Evolutionary conservation across 176 grass and related monocot species (phyloP).

Genomic region (Thalia dealbata): DNA sequence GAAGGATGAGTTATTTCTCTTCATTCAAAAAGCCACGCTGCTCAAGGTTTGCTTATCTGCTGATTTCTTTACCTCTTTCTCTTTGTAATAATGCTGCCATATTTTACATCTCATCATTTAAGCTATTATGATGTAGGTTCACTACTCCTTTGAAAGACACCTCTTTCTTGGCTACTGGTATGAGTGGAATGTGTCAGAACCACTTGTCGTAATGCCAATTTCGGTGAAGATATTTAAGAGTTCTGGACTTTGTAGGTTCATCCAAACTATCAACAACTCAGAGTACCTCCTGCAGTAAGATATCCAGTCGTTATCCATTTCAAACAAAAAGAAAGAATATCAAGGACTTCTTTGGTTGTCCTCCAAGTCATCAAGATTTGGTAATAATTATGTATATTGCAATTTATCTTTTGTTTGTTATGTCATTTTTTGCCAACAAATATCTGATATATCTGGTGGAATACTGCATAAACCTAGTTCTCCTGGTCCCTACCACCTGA

Average conservation of each 20-base stretch:
- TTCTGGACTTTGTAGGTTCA: slow-evolving; percentile 40
- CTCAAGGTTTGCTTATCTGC: slow-evolving; percentile 55
- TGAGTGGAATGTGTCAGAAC: slow-evolving; percentile 18
- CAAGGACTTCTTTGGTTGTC: slow-evolving; percentile 58
- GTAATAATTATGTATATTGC: slow-evolving; percentile 20
- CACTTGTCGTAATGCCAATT: slow-evolving; percentile 3
- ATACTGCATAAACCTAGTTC: slow-evolving; percentile 26
- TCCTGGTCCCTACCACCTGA: slow-evolving; percentile 39
- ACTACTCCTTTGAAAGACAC: slow-evolving; percentile 54
- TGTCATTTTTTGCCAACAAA: background rate
- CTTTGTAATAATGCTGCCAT: slow-evolving; percentile 33
- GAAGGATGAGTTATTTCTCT: slow-evolving; percentile 54
- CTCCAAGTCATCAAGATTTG: slow-evolving; percentile 35
- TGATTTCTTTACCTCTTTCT: slow-evolving; percentile 26
- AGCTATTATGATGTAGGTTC: slow-evolving; percentile 54
- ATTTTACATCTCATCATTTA: background rate
- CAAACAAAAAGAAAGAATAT: slow-evolving; percentile 46
- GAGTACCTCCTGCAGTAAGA: slow-evolving; percentile 30
- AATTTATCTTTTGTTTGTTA: slow-evolving; percentile 21
- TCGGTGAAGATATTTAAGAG: slow-evolving; percentile 23
- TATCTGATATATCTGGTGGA: slow-evolving; percentile 15
- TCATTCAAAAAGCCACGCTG: slow-evolving; percentile 74
- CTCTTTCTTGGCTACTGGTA: slow-evolving; percentile 36
- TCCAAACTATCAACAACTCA: slow-evolving; percentile 42
- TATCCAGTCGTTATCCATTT: slow-evolving; percentile 62